Percentiles rank a stretch among this genome's conserved stretches.
Evolutionary conservation across 208 protist species (phyloP).

Genomic region (Trypanosoma cruzi): DNA sequence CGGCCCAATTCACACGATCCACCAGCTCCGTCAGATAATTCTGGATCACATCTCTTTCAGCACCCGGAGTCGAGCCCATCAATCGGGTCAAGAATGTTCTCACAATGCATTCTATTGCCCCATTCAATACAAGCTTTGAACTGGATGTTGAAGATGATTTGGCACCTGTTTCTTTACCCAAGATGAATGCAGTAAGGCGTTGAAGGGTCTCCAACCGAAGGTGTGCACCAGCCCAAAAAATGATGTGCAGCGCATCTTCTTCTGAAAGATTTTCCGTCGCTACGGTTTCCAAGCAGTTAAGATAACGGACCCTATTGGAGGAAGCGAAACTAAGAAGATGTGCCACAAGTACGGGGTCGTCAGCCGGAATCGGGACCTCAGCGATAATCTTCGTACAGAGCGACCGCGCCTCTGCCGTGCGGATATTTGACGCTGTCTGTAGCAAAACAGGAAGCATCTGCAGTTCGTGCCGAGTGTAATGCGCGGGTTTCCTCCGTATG

Average conservation of each 20-base stretch:
- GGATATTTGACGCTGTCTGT: conserved; percentile 23
- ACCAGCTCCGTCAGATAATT: conserved; percentile 11
- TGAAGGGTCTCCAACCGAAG: conserved; percentile 15
- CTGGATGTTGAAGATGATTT: not conserved
- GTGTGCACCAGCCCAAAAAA: conserved; percentile 12
- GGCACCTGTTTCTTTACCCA: not conserved
- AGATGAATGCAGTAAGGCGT: not conserved
- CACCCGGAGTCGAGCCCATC: not conserved
- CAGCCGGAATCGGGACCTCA: conserved; percentile 3
- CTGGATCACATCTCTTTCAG: conserved; percentile 4
- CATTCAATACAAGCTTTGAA: conserved; percentile 7
- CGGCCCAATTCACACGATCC: conserved; percentile 15
- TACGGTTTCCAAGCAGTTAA: conserved; percentile 7
- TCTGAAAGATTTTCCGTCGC: conserved; percentile 1
- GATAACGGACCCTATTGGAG: not conserved
- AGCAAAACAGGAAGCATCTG: conserved; percentile 24
- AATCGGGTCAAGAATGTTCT: conserved; percentile 15
- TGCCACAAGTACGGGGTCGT: conserved; percentile 24
- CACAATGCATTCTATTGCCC: conserved; percentile 18
- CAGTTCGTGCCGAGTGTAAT: conserved; percentile 29
- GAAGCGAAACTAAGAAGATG: conserved; percentile 9
- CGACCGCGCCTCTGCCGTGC: not conserved
- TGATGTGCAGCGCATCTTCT: conserved; percentile 8
- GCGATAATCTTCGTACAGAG: conserved; percentile 7
- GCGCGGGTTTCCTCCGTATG: conserved; percentile 16